Base-by-base conservation (phyloP, 768 basidiomycete species). In the Leccinellum albellum region DNA sequence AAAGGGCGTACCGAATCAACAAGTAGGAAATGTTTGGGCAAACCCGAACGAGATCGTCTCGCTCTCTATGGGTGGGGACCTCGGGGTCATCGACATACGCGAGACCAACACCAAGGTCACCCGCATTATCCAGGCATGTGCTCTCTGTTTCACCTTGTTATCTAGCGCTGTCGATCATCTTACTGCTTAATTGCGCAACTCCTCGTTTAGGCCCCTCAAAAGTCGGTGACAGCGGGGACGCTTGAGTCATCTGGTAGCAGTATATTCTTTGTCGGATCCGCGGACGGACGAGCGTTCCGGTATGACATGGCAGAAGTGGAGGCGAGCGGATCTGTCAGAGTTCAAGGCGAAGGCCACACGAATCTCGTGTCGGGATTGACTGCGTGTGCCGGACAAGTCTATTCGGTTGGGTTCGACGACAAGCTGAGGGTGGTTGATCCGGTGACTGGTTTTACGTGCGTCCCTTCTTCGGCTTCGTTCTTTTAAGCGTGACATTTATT, bases 21-120 rank as follows among this genome's bases (percentile, higher is more conserved):
- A 98, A 76, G 79, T 91, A 26, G 95, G 95, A 28, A 89, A 88
- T 61, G 82, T 84, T n/a, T 97, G 92, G 91, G 86, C 78, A 52
- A 83, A 81, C 42, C 76, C 82, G 31, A 79, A 79, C 53, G 80
- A 84, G 56, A 83, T 97, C 52, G 85, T 92, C 35, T 94, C 92
- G 4, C 75, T 98, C 26, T 94, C 93, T 0, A 74, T 96, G 62
- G 85, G 83, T 0, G 94, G 95, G 14, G 82, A 85, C 54, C 76
- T 98, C 54, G 91, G 88, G 64, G 68, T 96, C 15, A 84, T 96
- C 67, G 95, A 98, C 69, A 81, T 82, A 24, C 80, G 94, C 45
- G 65, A 63, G 32, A 76, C 75, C 9, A 81, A 81, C 1, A 79
- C 80, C 56, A 84, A 84, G 64, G 84, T 85, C 9, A 72, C 82